Conservation (phyloP, 2,329 filamentous ascomycete species). For the Clonostachys chloroleuca region DNA sequence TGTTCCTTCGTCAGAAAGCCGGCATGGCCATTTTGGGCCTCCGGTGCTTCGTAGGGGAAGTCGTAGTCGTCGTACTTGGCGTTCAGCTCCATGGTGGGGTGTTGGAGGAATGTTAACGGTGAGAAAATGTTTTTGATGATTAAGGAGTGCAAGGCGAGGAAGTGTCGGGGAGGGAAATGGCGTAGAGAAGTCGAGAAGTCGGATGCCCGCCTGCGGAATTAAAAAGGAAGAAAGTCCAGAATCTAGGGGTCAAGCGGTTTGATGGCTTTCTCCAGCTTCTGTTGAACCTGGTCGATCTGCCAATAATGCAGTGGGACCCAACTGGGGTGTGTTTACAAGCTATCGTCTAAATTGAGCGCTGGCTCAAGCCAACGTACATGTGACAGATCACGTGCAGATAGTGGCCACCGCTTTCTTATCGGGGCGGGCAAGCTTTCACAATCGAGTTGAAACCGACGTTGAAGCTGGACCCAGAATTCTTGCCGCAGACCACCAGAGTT, state of each 20-base stretch:
- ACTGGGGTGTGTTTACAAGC: no score
- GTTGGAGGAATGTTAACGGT: neutral
- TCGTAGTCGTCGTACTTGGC: conserved; percentile 97
- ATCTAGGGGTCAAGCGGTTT: neutral
- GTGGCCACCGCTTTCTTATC: neutral
- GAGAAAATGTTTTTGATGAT: neutral
- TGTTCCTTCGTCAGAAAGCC: conserved; percentile 83
- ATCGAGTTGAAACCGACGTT: neutral
- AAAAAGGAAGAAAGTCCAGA: neutral
- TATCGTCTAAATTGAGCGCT: no score
- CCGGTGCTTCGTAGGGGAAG: conserved; percentile 75
- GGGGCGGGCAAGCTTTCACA: neutral
- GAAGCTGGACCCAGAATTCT: neutral
- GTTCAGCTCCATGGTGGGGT: conserved; percentile 55
- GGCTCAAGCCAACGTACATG: neutral
- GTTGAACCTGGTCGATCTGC: neutral
- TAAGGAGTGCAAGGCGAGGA: neutral
- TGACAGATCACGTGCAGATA: conserved; percentile 10
- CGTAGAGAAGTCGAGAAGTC: neutral
- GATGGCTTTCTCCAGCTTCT: no score
- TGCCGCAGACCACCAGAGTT: no score
- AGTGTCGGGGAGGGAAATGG: conserved; percentile 2
- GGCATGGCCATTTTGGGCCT: conserved; percentile 71
- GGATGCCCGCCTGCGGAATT: neutral
- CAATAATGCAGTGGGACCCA: no score